A percentile compares a stretch with the other conserved stretches of the same genome.
Evolutionary conservation across 805 yeast species (phyloP).

Genomic region (Pichia eremophila): DNA sequence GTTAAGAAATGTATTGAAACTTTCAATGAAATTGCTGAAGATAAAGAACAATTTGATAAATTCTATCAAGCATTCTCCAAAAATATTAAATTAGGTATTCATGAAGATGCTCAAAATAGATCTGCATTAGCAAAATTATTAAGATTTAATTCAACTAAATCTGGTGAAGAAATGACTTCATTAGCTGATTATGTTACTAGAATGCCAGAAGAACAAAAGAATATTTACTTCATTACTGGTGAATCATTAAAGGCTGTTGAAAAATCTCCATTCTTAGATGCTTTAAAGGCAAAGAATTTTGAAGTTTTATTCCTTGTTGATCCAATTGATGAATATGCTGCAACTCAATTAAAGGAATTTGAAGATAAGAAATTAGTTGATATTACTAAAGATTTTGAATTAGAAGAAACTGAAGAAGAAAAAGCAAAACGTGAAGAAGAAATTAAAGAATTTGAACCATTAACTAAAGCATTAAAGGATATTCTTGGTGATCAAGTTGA

Average conservation of each 20-base stretch:
- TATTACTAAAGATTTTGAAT: constrained; percentile 97
- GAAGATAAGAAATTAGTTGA: constrained; percentile 99
- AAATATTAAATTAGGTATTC: constrained; percentile 98
- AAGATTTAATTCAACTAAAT: constrained; percentile 95
- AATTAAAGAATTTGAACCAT: constrained; percentile 82
- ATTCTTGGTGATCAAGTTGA: constrained; percentile 97
- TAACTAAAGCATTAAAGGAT: constrained; percentile 94
- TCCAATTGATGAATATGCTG: constrained; percentile 99
- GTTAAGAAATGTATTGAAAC: constrained; percentile 98
- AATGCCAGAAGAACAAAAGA: constrained; percentile 99
- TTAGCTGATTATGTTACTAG: constrained; percentile 95
- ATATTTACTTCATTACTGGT: constrained; percentile 98
- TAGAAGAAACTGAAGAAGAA: constrained; percentile 98
- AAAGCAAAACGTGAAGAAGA: constrained; percentile 90
- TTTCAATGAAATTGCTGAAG: constrained; percentile 99
- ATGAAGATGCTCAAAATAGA: constrained; percentile 98
- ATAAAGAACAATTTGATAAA: constrained; percentile 95
- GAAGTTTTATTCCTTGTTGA: constrained; percentile 97
- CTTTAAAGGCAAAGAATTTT: constrained; percentile 94
- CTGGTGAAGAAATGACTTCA: constrained; percentile 88
- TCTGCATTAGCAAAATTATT: constrained; percentile 87
- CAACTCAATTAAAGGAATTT: constrained; percentile 98
- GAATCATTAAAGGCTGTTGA: constrained; percentile 96
- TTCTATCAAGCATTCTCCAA: constrained; percentile 96
- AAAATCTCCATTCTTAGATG: constrained; percentile 98